Evolutionary conservation across 768 basidiomycete species (phyloP).

Genomic region (Calocera cornea): DNA sequence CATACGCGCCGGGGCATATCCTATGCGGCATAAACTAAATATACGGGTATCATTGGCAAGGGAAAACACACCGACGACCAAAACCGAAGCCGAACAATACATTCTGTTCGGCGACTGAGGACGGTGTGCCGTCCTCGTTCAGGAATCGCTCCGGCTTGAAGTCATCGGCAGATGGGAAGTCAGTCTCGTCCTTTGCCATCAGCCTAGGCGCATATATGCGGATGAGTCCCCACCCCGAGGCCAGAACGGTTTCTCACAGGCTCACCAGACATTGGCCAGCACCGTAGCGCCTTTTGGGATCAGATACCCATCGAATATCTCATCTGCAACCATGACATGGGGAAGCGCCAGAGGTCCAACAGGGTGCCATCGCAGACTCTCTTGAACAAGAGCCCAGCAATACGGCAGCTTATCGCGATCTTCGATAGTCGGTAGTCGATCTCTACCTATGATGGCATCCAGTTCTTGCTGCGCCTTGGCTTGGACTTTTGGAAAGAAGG

Average conservation of each 20-base stretch:
- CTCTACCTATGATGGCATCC: conserved; percentile 16
- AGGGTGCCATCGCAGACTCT: background rate
- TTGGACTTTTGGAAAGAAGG: conserved; percentile 16
- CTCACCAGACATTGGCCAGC: conserved; percentile 23
- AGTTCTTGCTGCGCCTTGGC: conserved; percentile 20
- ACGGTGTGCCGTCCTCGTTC: background rate
- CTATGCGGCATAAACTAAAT: background rate
- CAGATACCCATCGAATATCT: conserved; percentile 19
- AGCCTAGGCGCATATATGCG: background rate
- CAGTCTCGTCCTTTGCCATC: background rate
- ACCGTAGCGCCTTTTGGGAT: conserved; percentile 21
- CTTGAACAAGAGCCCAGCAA: background rate
- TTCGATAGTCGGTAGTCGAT: conserved; percentile 17
- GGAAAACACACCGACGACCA: background rate
- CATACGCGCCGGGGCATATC: background rate
- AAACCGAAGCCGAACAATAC: background rate
- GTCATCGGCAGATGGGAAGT: background rate
- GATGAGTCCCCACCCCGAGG: conserved; percentile 10
- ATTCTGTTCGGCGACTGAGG: background rate
- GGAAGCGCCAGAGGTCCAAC: conserved; percentile 8
- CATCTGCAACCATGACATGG: conserved; percentile 16
- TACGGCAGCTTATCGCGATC: background rate
- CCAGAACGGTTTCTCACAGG: conserved; percentile 16
- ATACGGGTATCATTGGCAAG: background rate
- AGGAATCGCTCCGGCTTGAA: conserved; percentile 8